Conservation (phyloP, 257 asterid genomes). For the Dorcoceras hygrometricum region DNA sequence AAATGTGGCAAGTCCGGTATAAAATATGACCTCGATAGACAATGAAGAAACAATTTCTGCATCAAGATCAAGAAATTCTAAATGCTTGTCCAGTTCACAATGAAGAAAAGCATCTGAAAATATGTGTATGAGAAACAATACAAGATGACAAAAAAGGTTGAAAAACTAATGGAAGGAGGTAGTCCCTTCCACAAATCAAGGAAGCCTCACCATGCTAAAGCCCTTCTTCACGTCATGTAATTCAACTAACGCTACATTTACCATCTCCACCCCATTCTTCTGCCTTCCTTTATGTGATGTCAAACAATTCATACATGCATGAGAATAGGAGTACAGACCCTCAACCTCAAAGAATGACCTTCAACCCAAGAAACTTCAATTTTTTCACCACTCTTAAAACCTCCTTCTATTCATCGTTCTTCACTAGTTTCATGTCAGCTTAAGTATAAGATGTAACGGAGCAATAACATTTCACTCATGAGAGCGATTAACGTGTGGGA, state of each 20-base stretch:
- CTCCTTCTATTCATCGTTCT: too few relatives aligned
- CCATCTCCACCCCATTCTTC: constrained; percentile 15
- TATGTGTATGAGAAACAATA: too few relatives aligned
- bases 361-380: too few relatives aligned
- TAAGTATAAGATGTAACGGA: neutral
- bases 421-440: too few relatives aligned
- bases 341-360: too few relatives aligned
- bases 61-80: constrained; percentile 23
- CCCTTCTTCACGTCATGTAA: neutral
- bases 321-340: too few relatives aligned
- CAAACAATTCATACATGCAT: too few relatives aligned
- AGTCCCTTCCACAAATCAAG: neutral
- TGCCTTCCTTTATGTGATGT: neutral
- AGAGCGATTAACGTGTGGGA: too few relatives aligned
- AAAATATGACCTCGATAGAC: constrained; percentile 59
- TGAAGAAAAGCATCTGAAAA: constrained; percentile 14
- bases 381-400: too few relatives aligned
- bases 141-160: neutral
- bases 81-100: neutral
- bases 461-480: too few relatives aligned
- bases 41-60: constrained; percentile 70
- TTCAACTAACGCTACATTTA: constrained; percentile 3
- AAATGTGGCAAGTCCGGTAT: constrained; percentile 69
- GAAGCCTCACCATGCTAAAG: neutral
- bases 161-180: neutral